Evolutionary conservation across 345 rosid genomes (phyloP).

Genomic region (Passiflora organensis): DNA sequence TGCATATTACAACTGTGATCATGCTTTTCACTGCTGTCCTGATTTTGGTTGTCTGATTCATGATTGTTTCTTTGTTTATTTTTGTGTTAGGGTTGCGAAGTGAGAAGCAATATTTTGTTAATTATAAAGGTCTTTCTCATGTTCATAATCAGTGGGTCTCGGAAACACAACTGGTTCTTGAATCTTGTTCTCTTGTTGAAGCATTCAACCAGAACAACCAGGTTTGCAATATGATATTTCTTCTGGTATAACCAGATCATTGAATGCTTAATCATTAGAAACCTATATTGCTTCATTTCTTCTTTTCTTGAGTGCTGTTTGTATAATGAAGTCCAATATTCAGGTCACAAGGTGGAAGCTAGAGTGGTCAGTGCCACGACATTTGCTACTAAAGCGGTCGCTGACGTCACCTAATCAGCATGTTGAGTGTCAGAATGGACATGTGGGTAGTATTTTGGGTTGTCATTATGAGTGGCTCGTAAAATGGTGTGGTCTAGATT

Average conservation of each 20-base stretch:
- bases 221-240: conserved; percentile 18
- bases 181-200: conserved; percentile 37
- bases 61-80: conserved; percentile 6
- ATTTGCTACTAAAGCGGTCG: conserved; percentile 34
- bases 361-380: conserved; percentile 45
- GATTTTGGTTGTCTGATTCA: background rate
- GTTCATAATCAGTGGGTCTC: conserved; percentile 52
- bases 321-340: conserved; percentile 1
- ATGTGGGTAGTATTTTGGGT: conserved; percentile 4
- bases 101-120: conserved; percentile 43
- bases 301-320: background rate
- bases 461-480: conserved; percentile 54
- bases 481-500: conserved; percentile 55
- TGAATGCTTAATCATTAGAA: background rate
- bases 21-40: too few species aligned
- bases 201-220: conserved; percentile 35
- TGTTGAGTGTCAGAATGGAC: conserved; percentile 3
- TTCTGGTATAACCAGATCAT: conserved; percentile 6
- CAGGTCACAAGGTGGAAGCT: conserved; percentile 37
- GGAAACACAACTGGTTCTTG: conserved; percentile 32
- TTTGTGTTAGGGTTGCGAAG: conserved; percentile 21
- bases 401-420: conserved; percentile 17
- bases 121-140: conserved; percentile 57
- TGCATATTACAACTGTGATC: too few species aligned
- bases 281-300: background rate